These are phyloP conservation scores for Starmerella vitae DNA, from an alignment of 805 yeast species.

Conservation along the genomic window DNA sequence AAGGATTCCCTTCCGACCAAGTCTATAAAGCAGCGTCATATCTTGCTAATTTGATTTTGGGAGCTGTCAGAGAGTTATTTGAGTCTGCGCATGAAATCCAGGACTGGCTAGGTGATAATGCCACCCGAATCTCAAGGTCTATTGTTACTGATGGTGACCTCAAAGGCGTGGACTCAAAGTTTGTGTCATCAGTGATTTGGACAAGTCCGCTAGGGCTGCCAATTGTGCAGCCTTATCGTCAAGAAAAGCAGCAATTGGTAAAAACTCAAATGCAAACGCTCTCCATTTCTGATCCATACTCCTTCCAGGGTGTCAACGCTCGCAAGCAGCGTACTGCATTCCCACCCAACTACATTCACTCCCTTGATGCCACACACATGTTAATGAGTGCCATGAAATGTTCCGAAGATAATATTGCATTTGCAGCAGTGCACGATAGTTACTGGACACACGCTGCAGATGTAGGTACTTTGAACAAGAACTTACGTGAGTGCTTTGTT, in stretches of 20 bases:
- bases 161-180: constrained; percentile 27
- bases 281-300: constrained; percentile 78
- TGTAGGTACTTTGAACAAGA: constrained; percentile 53
- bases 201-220: constrained; percentile 93
- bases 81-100: constrained; percentile 89
- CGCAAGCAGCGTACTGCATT: constrained; percentile 86
- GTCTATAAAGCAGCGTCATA: constrained; percentile 44
- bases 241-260: constrained; percentile 48
- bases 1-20: constrained; percentile 36
- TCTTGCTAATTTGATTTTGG: constrained; percentile 64
- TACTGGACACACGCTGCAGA: constrained; percentile 95
- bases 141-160: constrained; percentile 35
- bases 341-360: constrained; percentile 91
- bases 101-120: constrained; percentile 88
- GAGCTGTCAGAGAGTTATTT: constrained; percentile 71
- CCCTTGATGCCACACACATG: constrained; percentile 96
- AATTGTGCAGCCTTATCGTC: constrained; percentile 92
- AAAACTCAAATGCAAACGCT: constrained; percentile 79
- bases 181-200: constrained; percentile 88
- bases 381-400: constrained; percentile 73
- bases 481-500: constrained; percentile 68
- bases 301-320: constrained; percentile 66
- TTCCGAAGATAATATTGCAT: constrained; percentile 46
- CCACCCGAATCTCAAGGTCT: constrained; percentile 64
- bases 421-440: constrained; percentile 95